Conservation (phyloP, 352 stramenopile genomes). For the Pythium angustatum region DNA sequence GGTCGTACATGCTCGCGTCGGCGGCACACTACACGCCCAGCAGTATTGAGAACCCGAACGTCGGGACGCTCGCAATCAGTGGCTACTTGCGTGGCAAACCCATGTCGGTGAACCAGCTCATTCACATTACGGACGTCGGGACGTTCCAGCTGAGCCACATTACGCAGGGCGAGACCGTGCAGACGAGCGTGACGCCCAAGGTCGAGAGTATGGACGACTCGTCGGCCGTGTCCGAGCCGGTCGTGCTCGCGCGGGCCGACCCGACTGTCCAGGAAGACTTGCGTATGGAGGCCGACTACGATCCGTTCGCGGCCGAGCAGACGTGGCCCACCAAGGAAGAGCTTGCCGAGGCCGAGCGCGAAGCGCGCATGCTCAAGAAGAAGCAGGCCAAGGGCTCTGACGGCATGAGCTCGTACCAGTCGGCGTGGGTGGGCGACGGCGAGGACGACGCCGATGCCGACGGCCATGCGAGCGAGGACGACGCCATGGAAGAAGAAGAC, state of each 20-base stretch:
- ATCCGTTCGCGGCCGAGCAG: conserved; percentile 96
- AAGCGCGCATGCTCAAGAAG: conserved; percentile 67
- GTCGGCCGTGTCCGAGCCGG: conserved; percentile 16
- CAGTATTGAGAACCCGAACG: conserved; percentile 40
- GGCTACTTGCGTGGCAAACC: conserved; percentile 96
- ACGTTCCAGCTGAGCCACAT: conserved; percentile 91
- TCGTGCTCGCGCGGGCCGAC: conserved; percentile 72
- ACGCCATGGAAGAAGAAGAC: conserved; percentile 25
- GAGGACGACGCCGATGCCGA: conserved; percentile 62
- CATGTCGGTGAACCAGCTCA: conserved; percentile 93
- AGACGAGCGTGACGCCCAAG: conserved; percentile 35
- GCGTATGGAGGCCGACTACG: conserved; percentile 88
- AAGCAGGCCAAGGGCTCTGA: conserved; percentile 47
- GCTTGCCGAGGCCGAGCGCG: conserved; percentile 83
- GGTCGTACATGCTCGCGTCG: conserved; percentile 87
- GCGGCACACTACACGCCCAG: conserved; percentile 68
- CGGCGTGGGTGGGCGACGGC: conserved; percentile 90
- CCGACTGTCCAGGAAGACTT: conserved; percentile 74
- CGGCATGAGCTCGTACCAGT: conserved; percentile 93
- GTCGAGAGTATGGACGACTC: conserved; percentile 44
- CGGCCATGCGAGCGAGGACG: conserved; percentile 49
- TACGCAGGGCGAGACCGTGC: conserved; percentile 44
- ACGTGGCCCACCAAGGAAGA: conserved; percentile 97
- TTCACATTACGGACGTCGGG: conserved; percentile 96
- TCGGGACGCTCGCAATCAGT: conserved; percentile 82